These are phyloP conservation scores for Tylopilus intermedius DNA, from an alignment of 768 basidiomycete species.

Conservation along the genomic window DNA sequence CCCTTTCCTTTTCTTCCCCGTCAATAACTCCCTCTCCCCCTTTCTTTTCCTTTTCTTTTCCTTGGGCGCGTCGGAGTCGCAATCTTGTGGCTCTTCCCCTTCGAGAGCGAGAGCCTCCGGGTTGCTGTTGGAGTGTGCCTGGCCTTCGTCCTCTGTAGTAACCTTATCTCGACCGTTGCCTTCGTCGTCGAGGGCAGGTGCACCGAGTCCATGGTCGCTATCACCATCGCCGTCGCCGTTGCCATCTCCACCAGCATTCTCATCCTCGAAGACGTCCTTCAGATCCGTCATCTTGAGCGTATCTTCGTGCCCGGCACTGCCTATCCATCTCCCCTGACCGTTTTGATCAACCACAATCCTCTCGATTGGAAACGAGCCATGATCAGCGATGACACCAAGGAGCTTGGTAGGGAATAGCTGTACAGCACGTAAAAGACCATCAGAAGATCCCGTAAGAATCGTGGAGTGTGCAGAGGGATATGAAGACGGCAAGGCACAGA, in stretches of 20 bases:
- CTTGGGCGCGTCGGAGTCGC: slow-evolving; percentile 29
- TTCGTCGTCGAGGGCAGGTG: slow-evolving; percentile 23
- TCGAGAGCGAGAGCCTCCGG: not conserved
- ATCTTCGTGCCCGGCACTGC: slow-evolving; percentile 89
- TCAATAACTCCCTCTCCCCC: slow-evolving; percentile 46
- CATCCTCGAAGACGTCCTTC: slow-evolving; percentile 59
- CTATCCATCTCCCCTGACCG: slow-evolving; percentile 76
- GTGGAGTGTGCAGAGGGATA: slow-evolving; percentile 61
- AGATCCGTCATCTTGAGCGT: slow-evolving; percentile 80
- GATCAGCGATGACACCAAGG: slow-evolving; percentile 85
- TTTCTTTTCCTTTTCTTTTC: slow-evolving; percentile 55
- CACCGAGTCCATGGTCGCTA: slow-evolving; percentile 13
- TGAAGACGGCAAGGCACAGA: slow-evolving; percentile 65
- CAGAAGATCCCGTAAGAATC: slow-evolving; percentile 86
- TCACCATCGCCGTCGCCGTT: slow-evolving; percentile 9
- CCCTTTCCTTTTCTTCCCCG: slow-evolving; percentile 52
- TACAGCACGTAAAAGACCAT: slow-evolving; percentile 84
- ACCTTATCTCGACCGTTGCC: slow-evolving; percentile 18
- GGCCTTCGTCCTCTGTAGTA: slow-evolving; percentile 7
- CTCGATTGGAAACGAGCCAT: slow-evolving; percentile 90
- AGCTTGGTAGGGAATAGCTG: slow-evolving; percentile 86
- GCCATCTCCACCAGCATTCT: slow-evolving; percentile 22
- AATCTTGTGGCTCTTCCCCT: slow-evolving; percentile 24
- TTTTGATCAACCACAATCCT: slow-evolving; percentile 63
- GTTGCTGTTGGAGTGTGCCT: slow-evolving; percentile 4